These are phyloP conservation scores for Phlebiopsis gigantea DNA, from an alignment of 768 basidiomycete species.

Conservation along the genomic window DNA sequence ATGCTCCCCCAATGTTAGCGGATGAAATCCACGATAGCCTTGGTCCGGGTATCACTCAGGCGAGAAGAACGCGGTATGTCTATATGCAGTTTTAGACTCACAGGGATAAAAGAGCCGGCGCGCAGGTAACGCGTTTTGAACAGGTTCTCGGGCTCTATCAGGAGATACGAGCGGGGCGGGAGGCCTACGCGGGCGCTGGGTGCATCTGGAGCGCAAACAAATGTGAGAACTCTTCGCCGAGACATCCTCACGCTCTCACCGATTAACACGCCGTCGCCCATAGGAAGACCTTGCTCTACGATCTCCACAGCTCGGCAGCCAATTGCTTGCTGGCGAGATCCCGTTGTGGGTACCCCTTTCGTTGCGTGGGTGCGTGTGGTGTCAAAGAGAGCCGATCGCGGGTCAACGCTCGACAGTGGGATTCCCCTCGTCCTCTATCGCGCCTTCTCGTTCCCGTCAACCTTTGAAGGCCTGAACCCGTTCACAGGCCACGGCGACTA, in stretches of 20 bases:
- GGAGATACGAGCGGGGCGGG: not conserved
- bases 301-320: not conserved
- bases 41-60: conserved; percentile 3
- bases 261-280: not conserved
- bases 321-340: not conserved
- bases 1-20: too few relatives aligned
- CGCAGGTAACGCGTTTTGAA: conserved; percentile 3
- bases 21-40: not conserved
- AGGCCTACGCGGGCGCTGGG: not conserved
- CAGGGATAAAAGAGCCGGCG: conserved; percentile 3
- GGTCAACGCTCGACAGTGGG: conserved; percentile 1
- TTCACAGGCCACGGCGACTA: not conserved
- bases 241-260: not conserved
- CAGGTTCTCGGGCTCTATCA: not conserved
- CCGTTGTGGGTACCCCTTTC: conserved; percentile 1
- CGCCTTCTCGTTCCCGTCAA: not conserved
- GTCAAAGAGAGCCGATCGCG: not conserved
- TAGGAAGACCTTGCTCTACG: not conserved
- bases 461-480: not conserved
- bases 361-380: conserved; percentile 5
- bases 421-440: not conserved
- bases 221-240: not conserved
- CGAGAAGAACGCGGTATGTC: not conserved
- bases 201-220: not conserved
- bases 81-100: conserved; percentile 4